These are phyloP conservation scores for Tricholoma furcatifolium DNA, from an alignment of 768 basidiomycete species.

Conservation along the genomic window DNA sequence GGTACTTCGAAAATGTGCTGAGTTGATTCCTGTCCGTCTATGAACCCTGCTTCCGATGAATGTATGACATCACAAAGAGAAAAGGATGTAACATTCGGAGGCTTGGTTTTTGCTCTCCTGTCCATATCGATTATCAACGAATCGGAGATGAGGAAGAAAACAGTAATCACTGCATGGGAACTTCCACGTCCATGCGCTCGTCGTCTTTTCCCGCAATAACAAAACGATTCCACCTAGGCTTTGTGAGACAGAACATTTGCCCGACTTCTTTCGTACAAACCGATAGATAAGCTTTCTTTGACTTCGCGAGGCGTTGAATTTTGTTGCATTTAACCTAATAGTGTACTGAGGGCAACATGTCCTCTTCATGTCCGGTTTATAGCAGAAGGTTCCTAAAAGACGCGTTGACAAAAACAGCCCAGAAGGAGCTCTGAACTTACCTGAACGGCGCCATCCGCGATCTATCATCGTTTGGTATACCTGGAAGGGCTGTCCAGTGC, in stretches of 20 bases:
- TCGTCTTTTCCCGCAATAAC: conserved; percentile 45
- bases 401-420: not conserved
- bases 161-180: conserved; percentile 8
- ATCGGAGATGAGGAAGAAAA: not conserved
- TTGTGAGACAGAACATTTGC: conserved; percentile 1
- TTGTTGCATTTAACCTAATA: conserved; percentile 73
- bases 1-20: conserved; percentile 63
- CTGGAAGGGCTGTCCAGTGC: conserved; percentile 32
- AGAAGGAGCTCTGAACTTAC: conserved; percentile 24
- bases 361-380: conserved; percentile 77
- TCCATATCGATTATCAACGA: not conserved
- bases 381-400: conserved; percentile 63
- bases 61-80: conserved; percentile 52
- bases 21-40: conserved; percentile 25
- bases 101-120: conserved; percentile 9
- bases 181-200: conserved; percentile 26
- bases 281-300: conserved; percentile 75
- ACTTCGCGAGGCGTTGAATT: conserved; percentile 69
- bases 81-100: conserved; percentile 30
- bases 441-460: conserved; percentile 82
- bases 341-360: conserved; percentile 96
- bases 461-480: conserved; percentile 82
- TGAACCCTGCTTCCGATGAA: conserved; percentile 45
- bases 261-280: conserved; percentile 30
- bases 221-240: conserved; percentile 69